These are phyloP conservation scores for Jamesozyma rosinii DNA, from an alignment of 805 yeast species.

Conservation along the genomic window DNA sequence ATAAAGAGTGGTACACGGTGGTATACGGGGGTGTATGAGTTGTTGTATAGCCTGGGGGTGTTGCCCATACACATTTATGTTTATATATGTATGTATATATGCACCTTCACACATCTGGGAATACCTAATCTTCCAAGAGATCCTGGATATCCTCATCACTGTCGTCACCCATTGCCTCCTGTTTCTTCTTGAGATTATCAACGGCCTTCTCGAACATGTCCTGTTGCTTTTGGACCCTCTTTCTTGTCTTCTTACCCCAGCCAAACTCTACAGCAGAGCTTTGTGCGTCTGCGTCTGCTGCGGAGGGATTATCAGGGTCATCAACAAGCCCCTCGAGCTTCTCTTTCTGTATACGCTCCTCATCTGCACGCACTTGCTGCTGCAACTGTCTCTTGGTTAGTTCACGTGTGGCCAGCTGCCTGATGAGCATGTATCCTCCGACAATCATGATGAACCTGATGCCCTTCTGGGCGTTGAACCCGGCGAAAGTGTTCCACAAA, in stretches of 20 bases:
- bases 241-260: slow-evolving; percentile 73
- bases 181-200: slow-evolving; percentile 35
- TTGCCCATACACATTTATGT: no score
- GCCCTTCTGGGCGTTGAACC: slow-evolving; percentile 8
- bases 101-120: no score
- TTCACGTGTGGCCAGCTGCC: slow-evolving; percentile 48
- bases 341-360: slow-evolving; percentile 20
- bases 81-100: no score
- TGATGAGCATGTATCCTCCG: slow-evolving; percentile 54
- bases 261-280: slow-evolving; percentile 42
- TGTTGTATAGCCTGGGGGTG: no score
- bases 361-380: slow-evolving; percentile 33
- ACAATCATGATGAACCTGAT: slow-evolving; percentile 37
- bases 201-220: slow-evolving; percentile 41
- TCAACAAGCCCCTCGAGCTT: slow-evolving; percentile 32
- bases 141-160: slow-evolving; percentile 66
- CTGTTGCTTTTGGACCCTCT: slow-evolving; percentile 46
- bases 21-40: no score
- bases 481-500: slow-evolving; percentile 3
- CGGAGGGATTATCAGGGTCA: slow-evolving; percentile 31
- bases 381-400: slow-evolving; percentile 52
- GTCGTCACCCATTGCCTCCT: slow-evolving; percentile 38
- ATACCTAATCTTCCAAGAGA: slow-evolving; percentile 45
- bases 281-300: slow-evolving; percentile 13
- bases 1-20: no score